Base-by-base conservation (phyloP, 1,139 yeast genomes). In the Sugiyamaella novakii region DNA sequence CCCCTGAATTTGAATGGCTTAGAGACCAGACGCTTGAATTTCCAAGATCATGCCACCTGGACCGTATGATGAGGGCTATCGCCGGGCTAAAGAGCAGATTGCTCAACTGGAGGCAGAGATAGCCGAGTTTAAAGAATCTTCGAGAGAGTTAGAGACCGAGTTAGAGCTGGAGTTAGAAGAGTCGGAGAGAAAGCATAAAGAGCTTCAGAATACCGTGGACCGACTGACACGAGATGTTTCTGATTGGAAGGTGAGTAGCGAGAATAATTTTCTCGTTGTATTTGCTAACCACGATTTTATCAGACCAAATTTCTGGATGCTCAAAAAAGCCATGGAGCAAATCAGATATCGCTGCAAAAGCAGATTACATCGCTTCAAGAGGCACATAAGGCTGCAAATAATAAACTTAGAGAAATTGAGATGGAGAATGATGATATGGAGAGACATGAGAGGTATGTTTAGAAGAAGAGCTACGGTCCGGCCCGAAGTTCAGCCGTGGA, bases 371-470 rank as follows among this genome's bases (percentile, higher is more conserved):
- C 63, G 11, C 53, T 66, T 29, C 55, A 60, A 34, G 59, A 58
- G 18, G 66, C 67, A 1, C 65, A 62, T 38, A 55, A 53, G 28
- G 55, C 54, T 27, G 65, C 65, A 5, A 61, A 55, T 37, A 50
- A 55, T 14, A 57, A 61, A 34, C 58, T 69, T n/a, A 55, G 69
- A n/a, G 73, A 70, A 31, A 66, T 67, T 7, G 73, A 69, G 52
- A 64, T 66, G 61, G 66, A 61, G 28, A 68, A 69, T 47, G 73
- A 69, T 50, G 71, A 69, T 47, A 64, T 70, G 64, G 73, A 69
- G 51, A 61, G 66, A 15, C 62, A 59, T 18, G 72, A 65, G 25
- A 57, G 65, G 58, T 53, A 35, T 12, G 51, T 36, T 37, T 21
- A 21, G 11, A 24, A 17, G 10, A 6, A n/a, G n/a, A n/a, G n/a